Base-by-base conservation (phyloP, 129 eudicot genomes). In the Flaveria bidentis region DNA sequence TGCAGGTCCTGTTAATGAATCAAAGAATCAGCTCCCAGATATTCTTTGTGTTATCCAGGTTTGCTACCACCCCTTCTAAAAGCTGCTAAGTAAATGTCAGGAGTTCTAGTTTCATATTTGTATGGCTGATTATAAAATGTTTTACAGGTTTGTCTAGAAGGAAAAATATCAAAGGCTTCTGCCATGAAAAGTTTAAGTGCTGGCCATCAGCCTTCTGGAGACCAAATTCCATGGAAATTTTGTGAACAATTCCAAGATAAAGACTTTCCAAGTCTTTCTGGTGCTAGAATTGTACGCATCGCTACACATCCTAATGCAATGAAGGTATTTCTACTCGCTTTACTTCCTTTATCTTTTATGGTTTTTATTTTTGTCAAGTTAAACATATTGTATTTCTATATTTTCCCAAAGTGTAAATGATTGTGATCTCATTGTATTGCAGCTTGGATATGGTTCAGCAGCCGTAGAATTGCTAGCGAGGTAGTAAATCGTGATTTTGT, bases 301-400 rank as follows among this genome's bases (percentile, higher is more conserved):
- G 99, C 99, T 50, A 91, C 99, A 62, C 99, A 94, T 78, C 99
- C 99, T 23, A 87, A 84, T 91, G 98, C 97, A 67, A 91, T 87
- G 93, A 82, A 85, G 96, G 98, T 93, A 84, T 67, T 39, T 45
- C 23, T 80, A 22, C 56, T 28, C 17, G 17, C 47, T 45, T 30
- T 53, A 36, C 33, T 14, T 47, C 9, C 41, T 76, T 60, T 41
- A 1, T n/a, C 9, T 46, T 60, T 44, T 30, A 6, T 77, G 15
- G 44, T 41, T 11, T 16, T 67, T 20, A 44, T 30, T 50, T 18
- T 33, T 20, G 61, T 47, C 60, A 30, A 23, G 11, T 60, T 25
- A 52, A 30, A 25, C 33, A 55, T 55, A 60, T n/a, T 46, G 41
- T 13, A 60, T 76, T 67, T 74, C 46, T 8, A 28, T 16, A n/a